Conservation (phyloP, 805 yeast species). For the Ogataea degrootiae region DNA sequence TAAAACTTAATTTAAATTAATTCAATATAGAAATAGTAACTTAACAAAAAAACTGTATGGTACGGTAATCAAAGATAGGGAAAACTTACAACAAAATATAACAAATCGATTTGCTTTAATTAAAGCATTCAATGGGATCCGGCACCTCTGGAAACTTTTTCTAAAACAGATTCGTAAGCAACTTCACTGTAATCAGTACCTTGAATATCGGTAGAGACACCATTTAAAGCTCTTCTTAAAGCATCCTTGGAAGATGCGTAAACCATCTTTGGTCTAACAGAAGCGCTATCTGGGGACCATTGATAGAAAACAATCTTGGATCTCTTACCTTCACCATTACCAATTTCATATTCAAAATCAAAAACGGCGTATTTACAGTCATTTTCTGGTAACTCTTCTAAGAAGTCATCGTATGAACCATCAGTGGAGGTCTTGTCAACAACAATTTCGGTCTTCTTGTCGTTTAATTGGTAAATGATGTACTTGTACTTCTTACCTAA, state of each 20-base stretch:
- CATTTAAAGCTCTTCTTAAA: constrained; percentile 93
- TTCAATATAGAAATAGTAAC: too few relatives aligned
- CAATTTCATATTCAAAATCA: constrained; percentile 92
- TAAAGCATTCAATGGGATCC: constrained; percentile 42
- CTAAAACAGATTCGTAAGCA: constrained; percentile 88
- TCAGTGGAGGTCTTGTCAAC: constrained; percentile 81
- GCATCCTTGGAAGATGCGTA: constrained; percentile 99
- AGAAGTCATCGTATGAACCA: constrained; percentile 74
- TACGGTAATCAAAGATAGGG: too few relatives aligned
- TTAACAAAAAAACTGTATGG: too few relatives aligned
- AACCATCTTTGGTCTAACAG: constrained; percentile 93
- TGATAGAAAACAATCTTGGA: constrained; percentile 67
- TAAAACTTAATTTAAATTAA: too few relatives aligned
- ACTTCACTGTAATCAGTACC: constrained; percentile 98
- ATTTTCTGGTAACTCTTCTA: constrained; percentile 87
- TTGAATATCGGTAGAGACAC: constrained; percentile 90
- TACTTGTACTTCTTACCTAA: constrained; percentile 86
- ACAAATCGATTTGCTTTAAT: constrained; percentile 1
- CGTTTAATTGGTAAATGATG: constrained; percentile 77
- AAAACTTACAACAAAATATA: too few relatives aligned
- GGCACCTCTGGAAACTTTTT: constrained; percentile 81
- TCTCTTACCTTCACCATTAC: constrained; percentile 89
- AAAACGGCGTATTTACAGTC: constrained; percentile 96
- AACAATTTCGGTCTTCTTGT: constrained; percentile 80
- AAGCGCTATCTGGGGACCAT: constrained; percentile 98